These are phyloP conservation scores for Alternaria solani DNA, from an alignment of 2,329 filamentous ascomycete genomes.

Conservation along the genomic window DNA sequence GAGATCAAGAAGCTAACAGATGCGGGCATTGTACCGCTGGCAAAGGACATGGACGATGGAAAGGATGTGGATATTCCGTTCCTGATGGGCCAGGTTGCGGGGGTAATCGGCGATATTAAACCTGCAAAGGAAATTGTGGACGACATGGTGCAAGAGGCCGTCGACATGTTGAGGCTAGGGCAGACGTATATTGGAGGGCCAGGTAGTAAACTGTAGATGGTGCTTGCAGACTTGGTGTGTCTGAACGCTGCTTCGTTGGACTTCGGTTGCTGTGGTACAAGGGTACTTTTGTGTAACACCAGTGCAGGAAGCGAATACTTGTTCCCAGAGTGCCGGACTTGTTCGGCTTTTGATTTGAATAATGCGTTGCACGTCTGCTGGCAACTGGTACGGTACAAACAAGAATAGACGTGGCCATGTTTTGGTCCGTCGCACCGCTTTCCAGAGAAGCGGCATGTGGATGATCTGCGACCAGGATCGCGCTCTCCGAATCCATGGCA, in stretches of 20 bases:
- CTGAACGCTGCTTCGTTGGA: not conserved
- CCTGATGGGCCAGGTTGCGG: conserved; percentile 93
- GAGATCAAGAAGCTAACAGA: conserved; percentile 79
- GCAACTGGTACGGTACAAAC: not conserved
- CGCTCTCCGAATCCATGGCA: conserved; percentile 21
- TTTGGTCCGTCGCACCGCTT: not conserved
- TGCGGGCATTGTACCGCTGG: conserved; percentile 79
- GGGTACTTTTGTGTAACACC: conserved; percentile 11
- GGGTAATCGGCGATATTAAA: conserved; percentile 76
- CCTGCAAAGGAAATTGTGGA: conserved; percentile 85
- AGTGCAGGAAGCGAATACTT: not conserved
- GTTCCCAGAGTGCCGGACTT: not conserved
- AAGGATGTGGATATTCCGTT: conserved; percentile 86
- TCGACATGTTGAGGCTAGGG: conserved; percentile 50
- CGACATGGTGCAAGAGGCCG: conserved; percentile 74
- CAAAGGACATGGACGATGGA: conserved; percentile 82
- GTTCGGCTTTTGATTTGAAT: not conserved
- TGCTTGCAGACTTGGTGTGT: not conserved
- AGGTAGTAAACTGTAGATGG: conserved; percentile 45
- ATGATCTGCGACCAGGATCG: conserved; percentile 34
- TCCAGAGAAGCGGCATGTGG: conserved; percentile 20
- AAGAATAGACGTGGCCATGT: not conserved
- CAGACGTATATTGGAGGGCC: conserved; percentile 45
- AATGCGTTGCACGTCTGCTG: not conserved
- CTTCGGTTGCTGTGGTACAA: conserved; percentile 1